Evolutionary conservation across 2,329 filamentous ascomycete species (phyloP), one percentile per base, ranked within the genome.

Genomic region (Penicillium concentricum): DNA sequence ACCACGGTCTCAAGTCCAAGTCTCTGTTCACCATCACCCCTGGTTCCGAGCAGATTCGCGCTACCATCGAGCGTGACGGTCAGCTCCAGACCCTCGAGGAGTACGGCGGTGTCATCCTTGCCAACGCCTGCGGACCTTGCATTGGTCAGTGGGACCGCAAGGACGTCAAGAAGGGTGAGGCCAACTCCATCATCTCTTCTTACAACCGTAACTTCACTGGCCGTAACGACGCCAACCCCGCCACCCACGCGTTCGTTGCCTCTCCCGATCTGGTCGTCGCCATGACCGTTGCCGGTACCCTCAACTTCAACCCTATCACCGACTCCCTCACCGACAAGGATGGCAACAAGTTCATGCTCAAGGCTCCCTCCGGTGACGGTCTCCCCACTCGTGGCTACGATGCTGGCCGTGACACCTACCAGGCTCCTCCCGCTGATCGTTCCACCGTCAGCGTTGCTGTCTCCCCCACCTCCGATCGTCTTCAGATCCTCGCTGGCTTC

Each of bases 121-220:
- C 93, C 69, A 97, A 97, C 76, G 93, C 94, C 62, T 97, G 94
- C 74, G 93, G 89, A 68, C 89, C 90, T 67, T 94, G 90, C 80
- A 92, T 95, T 75, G 92, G 91, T 62, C 93, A 97, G 79, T 97
- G 94, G 94, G 92, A 97, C 73, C 89, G 94, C 67, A 83, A 81
- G 65, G 93, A 97, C 68, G 91, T 97, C 55, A 89, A 92, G 84
- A 97, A 97, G 86, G 93, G 93, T 66, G 87, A 90, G 69, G 82
- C 92, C 71, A 99, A 99, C 87, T 95, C 92, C 7, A 99, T 99
- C 76, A 83, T 99, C 75, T 97, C 92, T 45, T 97, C 94, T 28
- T 99, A 97, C 88, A 99, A 99, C 89, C 92, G 94, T 79, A 97
- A 99, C 87, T 97, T 99, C 83, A 97, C 93, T 60, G 93, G 93